Evolutionary conservation across 1,284 basidiomycete species (phyloP), one percentile per base, ranked within the genome.

Genomic region (Sporisorium iseilematis-ciliati): DNA sequence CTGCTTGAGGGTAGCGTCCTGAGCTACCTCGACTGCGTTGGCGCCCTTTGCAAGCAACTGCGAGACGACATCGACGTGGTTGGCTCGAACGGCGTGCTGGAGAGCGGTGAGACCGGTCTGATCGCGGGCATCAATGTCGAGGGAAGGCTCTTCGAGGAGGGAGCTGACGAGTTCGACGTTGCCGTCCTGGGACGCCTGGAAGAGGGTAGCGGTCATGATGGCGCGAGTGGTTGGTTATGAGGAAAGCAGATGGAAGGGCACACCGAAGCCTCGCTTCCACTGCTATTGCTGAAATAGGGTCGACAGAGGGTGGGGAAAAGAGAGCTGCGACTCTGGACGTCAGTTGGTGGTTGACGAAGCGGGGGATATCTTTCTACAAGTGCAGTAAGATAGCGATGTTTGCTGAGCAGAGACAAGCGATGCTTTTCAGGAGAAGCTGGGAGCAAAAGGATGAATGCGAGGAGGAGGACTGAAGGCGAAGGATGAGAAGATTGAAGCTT

Each of bases 171-270:
- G 72, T 43, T 71, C 68, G 41, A 78, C 56, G 57, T 83, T 75
- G 63, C 79, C 81, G 48, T 76, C 63, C 48, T 78, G 72, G 53
- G 75, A 69, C 21, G 78, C 80, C 63, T 79, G 74, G 64, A 81
- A 80, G 31, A 83, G 65, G 33, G 75, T 75, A 33, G 72, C 49
- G 26, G 72, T 72, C 81, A 82, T 82, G 57, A 40, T 65, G 59
- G 64, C 52, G 66, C 46, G n/a, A 12, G 42, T 52, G 35, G 6
- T 26, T 16, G n/a, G 57, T 35, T 56, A 49, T 54, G 49, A 26
- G 26, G 57, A 42, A 50, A 26, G 50, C 68, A 65, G 68, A 54
- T 42, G 58, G 58, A 62, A 62, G 63, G 62, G 68, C 63, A 54
- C 55, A 71, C 63, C 68, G 42, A 55, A 62, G 68, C 68, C 68